Evolutionary conservation across 768 basidiomycete genomes (phyloP).

Genomic region (Rhodosporidiobolus odoratus): DNA sequence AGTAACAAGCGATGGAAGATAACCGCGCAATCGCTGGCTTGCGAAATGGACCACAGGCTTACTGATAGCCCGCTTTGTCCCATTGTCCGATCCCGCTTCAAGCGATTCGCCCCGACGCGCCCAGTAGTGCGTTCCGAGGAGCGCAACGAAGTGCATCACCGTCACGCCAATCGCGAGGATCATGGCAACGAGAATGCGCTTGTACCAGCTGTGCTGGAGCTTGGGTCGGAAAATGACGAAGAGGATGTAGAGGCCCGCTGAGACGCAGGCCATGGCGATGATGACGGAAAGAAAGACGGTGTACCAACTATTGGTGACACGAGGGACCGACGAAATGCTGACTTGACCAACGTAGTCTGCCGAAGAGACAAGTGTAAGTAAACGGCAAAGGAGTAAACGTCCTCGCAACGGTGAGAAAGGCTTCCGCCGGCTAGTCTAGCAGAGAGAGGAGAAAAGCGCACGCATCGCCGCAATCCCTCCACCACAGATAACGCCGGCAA

Average conservation of each 20-base stretch:
- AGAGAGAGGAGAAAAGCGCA: not conserved
- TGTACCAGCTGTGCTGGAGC: constrained; percentile 32
- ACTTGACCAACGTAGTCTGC: constrained; percentile 38
- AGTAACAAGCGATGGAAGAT: not conserved
- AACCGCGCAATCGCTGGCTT: not conserved
- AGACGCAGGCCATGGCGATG: constrained; percentile 31
- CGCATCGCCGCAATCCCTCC: constrained; percentile 37
- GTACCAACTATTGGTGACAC: constrained; percentile 28
- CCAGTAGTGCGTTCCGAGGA: constrained; percentile 35
- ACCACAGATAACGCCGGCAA: constrained; percentile 28
- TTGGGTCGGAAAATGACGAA: constrained; percentile 37
- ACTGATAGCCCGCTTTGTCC: constrained; percentile 28
- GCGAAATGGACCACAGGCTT: not conserved
- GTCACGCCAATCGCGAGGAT: constrained; percentile 25
- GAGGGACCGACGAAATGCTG: constrained; percentile 25
- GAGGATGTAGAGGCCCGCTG: constrained; percentile 31
- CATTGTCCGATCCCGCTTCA: not conserved
- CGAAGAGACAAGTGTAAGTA: not conserved
- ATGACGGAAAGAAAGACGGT: constrained; percentile 27
- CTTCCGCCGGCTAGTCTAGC: no score
- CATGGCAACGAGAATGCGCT: constrained; percentile 28
- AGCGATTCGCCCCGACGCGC: not conserved
- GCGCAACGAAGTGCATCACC: constrained; percentile 36
- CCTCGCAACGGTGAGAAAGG: not conserved
- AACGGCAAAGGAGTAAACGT: not conserved